These are phyloP conservation scores for Huiozyma sinensis DNA, from an alignment of 805 yeast species.

Conservation along the genomic window DNA sequence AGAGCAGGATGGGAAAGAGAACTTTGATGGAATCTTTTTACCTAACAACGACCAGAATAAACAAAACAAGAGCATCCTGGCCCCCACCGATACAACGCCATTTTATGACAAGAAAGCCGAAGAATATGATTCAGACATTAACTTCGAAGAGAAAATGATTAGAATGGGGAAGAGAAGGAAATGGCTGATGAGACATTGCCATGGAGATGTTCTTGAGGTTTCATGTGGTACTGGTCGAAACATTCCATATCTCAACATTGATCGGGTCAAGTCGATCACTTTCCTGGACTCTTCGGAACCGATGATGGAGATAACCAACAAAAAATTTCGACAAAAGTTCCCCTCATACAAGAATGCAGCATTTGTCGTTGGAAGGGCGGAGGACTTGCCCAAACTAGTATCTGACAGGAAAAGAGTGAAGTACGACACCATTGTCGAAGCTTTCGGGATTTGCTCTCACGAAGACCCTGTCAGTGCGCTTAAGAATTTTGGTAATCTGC, in stretches of 20 bases:
- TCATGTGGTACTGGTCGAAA: constrained; percentile 96
- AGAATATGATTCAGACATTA: constrained; percentile 71
- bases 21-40: constrained; percentile 26
- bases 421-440: constrained; percentile 87
- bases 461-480: constrained; percentile 82
- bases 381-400: constrained; percentile 57
- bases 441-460: constrained; percentile 94
- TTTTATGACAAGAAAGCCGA: constrained; percentile 71
- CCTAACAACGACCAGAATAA: constrained; percentile 26
- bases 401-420: constrained; percentile 33
- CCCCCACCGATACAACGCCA: constrained; percentile 70
- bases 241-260: constrained; percentile 57
- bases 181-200: constrained; percentile 66
- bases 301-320: constrained; percentile 74
- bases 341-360: constrained; percentile 67
- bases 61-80: constrained; percentile 36
- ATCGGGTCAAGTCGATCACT: constrained; percentile 59
- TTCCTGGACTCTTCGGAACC: constrained; percentile 74
- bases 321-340: constrained; percentile 57
- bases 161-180: constrained; percentile 51
- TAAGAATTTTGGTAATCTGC: constrained; percentile 55
- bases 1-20: constrained; percentile 26
- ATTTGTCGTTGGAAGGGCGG: constrained; percentile 85
- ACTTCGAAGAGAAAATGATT: constrained; percentile 38
- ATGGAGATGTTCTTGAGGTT: constrained; percentile 88